Percentiles rank a stretch among this genome's conserved stretches.
Conservation (phyloP, 164 flowering plant genomes). For the Nelumbo lutea region DNA sequence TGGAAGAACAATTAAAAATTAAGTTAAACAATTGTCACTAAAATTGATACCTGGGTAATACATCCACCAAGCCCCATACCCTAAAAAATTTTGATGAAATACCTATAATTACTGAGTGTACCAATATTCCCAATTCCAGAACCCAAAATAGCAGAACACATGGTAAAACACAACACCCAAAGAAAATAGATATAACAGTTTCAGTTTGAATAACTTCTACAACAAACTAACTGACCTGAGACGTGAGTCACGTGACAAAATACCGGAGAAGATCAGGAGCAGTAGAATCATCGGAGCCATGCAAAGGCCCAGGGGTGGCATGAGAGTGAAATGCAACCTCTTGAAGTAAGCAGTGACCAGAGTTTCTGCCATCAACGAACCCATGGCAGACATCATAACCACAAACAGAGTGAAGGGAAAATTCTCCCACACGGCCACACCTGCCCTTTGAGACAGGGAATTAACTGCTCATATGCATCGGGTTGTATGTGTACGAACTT, state of each 20-base stretch:
- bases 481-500: constrained; percentile 33
- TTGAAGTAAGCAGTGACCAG: constrained; percentile 24
- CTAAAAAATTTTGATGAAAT: background rate
- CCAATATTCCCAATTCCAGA: too few species aligned
- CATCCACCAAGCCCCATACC: background rate
- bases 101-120: too few species aligned
- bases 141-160: too few species aligned
- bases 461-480: constrained; percentile 34
- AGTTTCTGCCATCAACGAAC: constrained; percentile 27
- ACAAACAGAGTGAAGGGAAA: constrained; percentile 29
- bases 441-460: constrained; percentile 24
- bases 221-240: constrained; percentile 9
- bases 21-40: too few species aligned
- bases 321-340: constrained; percentile 11
- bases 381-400: constrained; percentile 31
- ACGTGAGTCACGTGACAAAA: constrained; percentile 8
- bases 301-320: constrained; percentile 15
- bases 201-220: background rate
- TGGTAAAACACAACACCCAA: too few species aligned
- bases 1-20: too few species aligned
- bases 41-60: background rate
- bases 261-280: constrained; percentile 10
- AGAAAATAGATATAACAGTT: background rate
- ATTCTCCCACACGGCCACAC: constrained; percentile 20
- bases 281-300: constrained; percentile 12